Evolutionary conservation across 768 basidiomycete species (phyloP).

Genomic region (Tremella mesenterica): DNA sequence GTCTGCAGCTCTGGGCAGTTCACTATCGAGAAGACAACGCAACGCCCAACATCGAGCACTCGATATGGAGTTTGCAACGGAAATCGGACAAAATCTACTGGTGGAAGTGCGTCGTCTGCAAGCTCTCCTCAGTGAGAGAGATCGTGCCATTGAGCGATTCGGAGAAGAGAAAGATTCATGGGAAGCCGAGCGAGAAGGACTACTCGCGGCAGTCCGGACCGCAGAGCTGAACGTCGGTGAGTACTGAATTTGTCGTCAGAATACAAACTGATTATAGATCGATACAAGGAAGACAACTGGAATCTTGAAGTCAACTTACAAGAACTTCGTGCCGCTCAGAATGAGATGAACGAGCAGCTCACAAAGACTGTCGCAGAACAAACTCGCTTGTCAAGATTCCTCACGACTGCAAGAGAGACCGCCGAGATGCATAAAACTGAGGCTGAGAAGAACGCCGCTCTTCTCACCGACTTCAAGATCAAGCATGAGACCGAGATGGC

Average conservation of each 20-base stretch:
- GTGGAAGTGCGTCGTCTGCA: conserved; percentile 88
- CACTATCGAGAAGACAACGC: conserved; percentile 28
- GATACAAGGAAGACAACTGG: conserved; percentile 98
- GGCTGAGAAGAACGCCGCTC: conserved; percentile 57
- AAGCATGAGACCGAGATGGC: conserved; percentile 95
- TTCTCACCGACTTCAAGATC: conserved; percentile 65
- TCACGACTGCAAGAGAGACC: conserved; percentile 63
- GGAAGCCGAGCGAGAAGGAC: conserved; percentile 65
- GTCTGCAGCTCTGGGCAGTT: conserved; percentile 3
- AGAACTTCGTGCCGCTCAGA: conserved; percentile 64
- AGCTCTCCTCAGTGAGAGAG: conserved; percentile 78
- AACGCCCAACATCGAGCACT: conserved; percentile 39
- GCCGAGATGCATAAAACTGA: conserved; percentile 83
- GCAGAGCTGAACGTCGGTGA: conserved; percentile 73
- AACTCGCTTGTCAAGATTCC: conserved; percentile 66
- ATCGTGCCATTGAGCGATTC: conserved; percentile 83
- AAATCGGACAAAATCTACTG: conserved; percentile 86
- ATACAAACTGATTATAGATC: conserved; percentile 52
- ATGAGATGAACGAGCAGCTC: conserved; percentile 57
- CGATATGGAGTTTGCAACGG: conserved; percentile 83
- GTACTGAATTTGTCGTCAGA: conserved; percentile 23
- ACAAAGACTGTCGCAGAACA: conserved; percentile 72
- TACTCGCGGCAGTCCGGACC: conserved; percentile 62
- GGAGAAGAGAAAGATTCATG: conserved; percentile 86
- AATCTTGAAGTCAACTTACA: conserved; percentile 90